Percentiles rank a stretch among this genome's conserved stretches.
Conservation (phyloP, 306 rosid species). For the Vachellia collinsii region DNA sequence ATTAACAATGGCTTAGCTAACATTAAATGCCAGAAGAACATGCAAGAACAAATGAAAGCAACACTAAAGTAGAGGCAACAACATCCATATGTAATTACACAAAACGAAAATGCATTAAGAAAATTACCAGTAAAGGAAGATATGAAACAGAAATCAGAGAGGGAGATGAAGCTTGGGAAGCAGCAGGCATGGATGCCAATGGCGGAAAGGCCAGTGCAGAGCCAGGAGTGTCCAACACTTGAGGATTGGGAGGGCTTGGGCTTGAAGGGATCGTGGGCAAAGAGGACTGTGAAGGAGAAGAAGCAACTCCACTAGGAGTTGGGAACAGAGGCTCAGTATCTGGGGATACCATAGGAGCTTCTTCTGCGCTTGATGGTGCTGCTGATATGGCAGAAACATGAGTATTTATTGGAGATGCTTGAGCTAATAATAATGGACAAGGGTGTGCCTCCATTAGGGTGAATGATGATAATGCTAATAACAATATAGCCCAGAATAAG, state of each 20-base stretch:
- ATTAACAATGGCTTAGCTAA: conserved; percentile 15
- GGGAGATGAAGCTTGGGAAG: conserved; percentile 40
- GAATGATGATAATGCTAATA: not conserved
- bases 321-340: conserved; percentile 56
- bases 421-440: conserved; percentile 26
- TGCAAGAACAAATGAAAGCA: conserved; percentile 21
- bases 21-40: not conserved
- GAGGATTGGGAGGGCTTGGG: conserved; percentile 57
- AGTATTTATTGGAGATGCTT: conserved; percentile 27
- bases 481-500: conserved; percentile 35
- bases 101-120: conserved; percentile 42
- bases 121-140: conserved; percentile 28
- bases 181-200: conserved; percentile 38
- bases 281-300: conserved; percentile 47
- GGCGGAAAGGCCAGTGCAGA: conserved; percentile 48
- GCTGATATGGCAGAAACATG: conserved; percentile 50
- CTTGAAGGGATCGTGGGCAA: conserved; percentile 57
- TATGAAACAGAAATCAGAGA: conserved; percentile 33
- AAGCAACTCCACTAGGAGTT: conserved; percentile 44
- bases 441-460: conserved; percentile 40
- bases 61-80: conserved; percentile 8
- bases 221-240: conserved; percentile 26
- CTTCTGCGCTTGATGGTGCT: conserved; percentile 48
- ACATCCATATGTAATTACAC: conserved; percentile 33
- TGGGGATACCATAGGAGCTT: conserved; percentile 46